Evolutionary conservation across 495 filamentous ascomycete species (phyloP).

Genomic region (Niebla homalea): DNA sequence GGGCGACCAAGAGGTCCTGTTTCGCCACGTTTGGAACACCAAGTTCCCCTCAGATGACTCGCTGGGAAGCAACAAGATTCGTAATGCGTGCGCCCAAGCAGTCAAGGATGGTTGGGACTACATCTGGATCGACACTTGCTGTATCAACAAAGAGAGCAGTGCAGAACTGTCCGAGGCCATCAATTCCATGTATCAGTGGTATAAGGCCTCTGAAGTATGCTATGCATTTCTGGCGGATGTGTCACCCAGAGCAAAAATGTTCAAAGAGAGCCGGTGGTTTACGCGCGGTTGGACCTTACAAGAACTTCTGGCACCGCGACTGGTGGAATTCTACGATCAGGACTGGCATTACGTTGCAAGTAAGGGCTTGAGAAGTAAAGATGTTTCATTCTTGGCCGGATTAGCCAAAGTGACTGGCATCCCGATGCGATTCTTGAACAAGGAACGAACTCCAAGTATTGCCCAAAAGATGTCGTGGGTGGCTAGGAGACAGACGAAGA

Average conservation of each 20-base stretch:
- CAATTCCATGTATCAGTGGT: slow-evolving; percentile 28
- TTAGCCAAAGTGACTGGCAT: slow-evolving; percentile 21
- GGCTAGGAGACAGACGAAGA: slow-evolving; percentile 13
- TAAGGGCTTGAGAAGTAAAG: background rate
- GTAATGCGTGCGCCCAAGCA: slow-evolving; percentile 12
- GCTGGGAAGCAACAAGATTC: slow-evolving; percentile 19
- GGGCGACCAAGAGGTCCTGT: slow-evolving; percentile 21
- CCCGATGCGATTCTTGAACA: background rate
- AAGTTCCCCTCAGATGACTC: background rate
- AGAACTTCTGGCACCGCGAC: slow-evolving; percentile 27
- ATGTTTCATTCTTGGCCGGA: slow-evolving; percentile 2
- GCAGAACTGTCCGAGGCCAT: slow-evolving; percentile 28
- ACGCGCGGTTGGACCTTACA: slow-evolving; percentile 33
- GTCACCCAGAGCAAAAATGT: background rate
- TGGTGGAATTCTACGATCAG: slow-evolving; percentile 21
- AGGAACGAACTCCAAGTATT: background rate
- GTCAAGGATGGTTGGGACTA: slow-evolving; percentile 12
- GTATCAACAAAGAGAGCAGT: slow-evolving; percentile 22
- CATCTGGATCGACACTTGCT: slow-evolving; percentile 29
- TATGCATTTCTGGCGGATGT: slow-evolving; percentile 22
- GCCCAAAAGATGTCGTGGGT: slow-evolving; percentile 19
- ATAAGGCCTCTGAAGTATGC: slow-evolving; percentile 4
- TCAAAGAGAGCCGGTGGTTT: slow-evolving; percentile 28
- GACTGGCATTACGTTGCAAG: slow-evolving; percentile 21
- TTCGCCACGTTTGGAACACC: slow-evolving; percentile 17